phyloP scores from a whole-genome alignment of 1,284 basidiomycete genomes.

The Termitomyces sp. region DNA sequence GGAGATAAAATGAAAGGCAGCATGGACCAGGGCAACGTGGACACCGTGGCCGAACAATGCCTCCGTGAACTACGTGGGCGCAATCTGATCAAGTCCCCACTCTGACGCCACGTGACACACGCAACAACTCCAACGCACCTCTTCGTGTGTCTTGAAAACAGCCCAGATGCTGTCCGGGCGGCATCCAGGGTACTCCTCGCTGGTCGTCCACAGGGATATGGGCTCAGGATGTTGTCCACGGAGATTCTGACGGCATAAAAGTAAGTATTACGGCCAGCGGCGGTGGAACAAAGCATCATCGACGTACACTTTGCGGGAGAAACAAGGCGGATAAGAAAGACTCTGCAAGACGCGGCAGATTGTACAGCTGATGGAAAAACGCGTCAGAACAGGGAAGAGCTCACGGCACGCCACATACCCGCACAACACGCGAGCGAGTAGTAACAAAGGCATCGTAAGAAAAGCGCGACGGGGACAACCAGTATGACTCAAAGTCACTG shows the following conservation, averaged over 20 bases:
- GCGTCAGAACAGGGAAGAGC: conserved; percentile 5
- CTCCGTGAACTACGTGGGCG: conserved; percentile 20
- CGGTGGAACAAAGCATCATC: conserved; percentile 12
- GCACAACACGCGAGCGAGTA: conserved; percentile 46
- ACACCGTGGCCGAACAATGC: conserved; percentile 13
- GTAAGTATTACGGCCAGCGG: conserved; percentile 16
- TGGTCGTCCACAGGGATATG: conserved; percentile 42
- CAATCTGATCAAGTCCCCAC: not conserved
- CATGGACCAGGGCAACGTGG: conserved; percentile 13
- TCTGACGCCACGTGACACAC: conserved; percentile 18
- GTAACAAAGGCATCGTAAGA: conserved; percentile 40
- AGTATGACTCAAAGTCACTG: conserved; percentile 27
- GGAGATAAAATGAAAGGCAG: conserved; percentile 10
- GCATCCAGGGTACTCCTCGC: conserved; percentile 25
- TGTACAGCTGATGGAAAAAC: conserved; percentile 26
- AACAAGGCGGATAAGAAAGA: conserved; percentile 34
- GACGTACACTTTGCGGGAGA: conserved; percentile 30
- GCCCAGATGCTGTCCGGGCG: conserved; percentile 41
- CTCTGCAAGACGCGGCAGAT: conserved; percentile 32
- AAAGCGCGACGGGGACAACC: conserved; percentile 18
- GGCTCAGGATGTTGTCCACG: conserved; percentile 24
- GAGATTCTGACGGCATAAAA: conserved; percentile 9
- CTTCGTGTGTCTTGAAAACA: conserved; percentile 53
- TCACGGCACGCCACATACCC: conserved; percentile 30
- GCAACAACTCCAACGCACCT: conserved; percentile 37